A percentile compares a stretch with the other conserved stretches of the same genome.
Evolutionary conservation across 2,329 filamentous ascomycete genomes (phyloP).

Genomic region (Diaporthe sp.): DNA sequence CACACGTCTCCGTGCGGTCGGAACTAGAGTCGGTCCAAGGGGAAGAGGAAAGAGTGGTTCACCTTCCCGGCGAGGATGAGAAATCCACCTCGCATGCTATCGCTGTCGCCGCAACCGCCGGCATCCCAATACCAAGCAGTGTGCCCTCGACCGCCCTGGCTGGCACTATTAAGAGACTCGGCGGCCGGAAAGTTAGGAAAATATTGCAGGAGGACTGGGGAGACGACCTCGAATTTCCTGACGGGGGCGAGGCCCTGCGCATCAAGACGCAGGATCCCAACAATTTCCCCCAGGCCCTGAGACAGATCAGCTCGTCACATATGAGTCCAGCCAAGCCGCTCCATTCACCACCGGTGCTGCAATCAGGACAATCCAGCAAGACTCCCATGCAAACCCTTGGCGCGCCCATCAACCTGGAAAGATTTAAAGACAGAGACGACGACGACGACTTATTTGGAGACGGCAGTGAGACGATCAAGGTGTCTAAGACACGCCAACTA

Average conservation of each 20-base stretch:
- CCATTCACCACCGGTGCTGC: slow-evolving; percentile 47
- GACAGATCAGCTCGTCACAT: slow-evolving; percentile 72
- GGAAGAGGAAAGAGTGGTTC: slow-evolving; percentile 90
- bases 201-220: slow-evolving; percentile 86
- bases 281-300: slow-evolving; percentile 77
- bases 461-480: slow-evolving; percentile 76
- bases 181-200: slow-evolving; percentile 79
- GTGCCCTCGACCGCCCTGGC: slow-evolving; percentile 92
- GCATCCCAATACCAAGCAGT: slow-evolving; percentile 90
- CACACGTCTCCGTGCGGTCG: slow-evolving; percentile 84
- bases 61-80: slow-evolving; percentile 88
- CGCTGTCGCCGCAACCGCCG: slow-evolving; percentile 86
- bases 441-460: slow-evolving; percentile 76
- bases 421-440: slow-evolving; percentile 73
- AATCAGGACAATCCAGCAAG: slow-evolving; percentile 39
- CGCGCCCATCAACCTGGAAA: slow-evolving; percentile 71
- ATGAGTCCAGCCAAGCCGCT: slow-evolving; percentile 64
- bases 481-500: slow-evolving; percentile 71
- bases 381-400: slow-evolving; percentile 48
- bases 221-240: slow-evolving; percentile 81
- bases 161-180: slow-evolving; percentile 92
- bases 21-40: slow-evolving; percentile 82
- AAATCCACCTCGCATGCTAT: slow-evolving; percentile 88
- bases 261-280: slow-evolving; percentile 74
- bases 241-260: slow-evolving; percentile 69